phyloP scores from a whole-genome alignment of 2,329 filamentous ascomycete genomes.

The Aureobasidium sp. region DNA sequence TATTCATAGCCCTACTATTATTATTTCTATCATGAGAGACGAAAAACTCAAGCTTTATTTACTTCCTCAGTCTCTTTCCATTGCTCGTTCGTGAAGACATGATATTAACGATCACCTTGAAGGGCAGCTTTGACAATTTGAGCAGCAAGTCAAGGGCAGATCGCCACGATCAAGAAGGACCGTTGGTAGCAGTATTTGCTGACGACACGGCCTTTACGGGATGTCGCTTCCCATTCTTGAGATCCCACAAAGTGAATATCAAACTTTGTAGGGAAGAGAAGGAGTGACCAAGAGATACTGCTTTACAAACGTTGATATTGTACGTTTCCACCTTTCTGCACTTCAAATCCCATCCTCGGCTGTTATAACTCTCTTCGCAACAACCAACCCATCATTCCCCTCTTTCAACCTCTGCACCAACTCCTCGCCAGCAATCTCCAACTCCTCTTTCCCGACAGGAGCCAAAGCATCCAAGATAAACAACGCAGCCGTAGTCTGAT shows the following conservation, averaged over 20 bases:
- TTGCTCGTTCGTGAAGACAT: background rate
- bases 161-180: too few relatives aligned
- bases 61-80: background rate
- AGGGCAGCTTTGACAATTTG: too few relatives aligned
- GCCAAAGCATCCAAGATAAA: conserved; percentile 28
- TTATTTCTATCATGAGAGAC: background rate
- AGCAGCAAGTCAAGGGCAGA: too few relatives aligned
- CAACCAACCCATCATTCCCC: background rate
- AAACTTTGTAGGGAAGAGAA: too few relatives aligned
- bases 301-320: too few relatives aligned
- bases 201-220: too few relatives aligned
- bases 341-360: background rate
- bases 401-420: conserved; percentile 12
- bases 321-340: too few relatives aligned
- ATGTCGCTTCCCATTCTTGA: too few relatives aligned
- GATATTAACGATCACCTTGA: background rate
- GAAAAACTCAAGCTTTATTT: background rate
- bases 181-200: too few relatives aligned
- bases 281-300: too few relatives aligned
- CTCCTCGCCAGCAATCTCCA: conserved; percentile 23
- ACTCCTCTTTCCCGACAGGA: conserved; percentile 16
- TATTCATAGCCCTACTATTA: background rate
- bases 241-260: too few relatives aligned
- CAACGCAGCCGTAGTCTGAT: conserved; percentile 27
- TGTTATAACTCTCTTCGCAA: background rate